A percentile compares a stretch with the other conserved stretches of the same genome.
These are phyloP conservation scores for Globisporangium ultimum DNA, from an alignment of 352 stramenopile genomes.

Conservation along the genomic window DNA sequence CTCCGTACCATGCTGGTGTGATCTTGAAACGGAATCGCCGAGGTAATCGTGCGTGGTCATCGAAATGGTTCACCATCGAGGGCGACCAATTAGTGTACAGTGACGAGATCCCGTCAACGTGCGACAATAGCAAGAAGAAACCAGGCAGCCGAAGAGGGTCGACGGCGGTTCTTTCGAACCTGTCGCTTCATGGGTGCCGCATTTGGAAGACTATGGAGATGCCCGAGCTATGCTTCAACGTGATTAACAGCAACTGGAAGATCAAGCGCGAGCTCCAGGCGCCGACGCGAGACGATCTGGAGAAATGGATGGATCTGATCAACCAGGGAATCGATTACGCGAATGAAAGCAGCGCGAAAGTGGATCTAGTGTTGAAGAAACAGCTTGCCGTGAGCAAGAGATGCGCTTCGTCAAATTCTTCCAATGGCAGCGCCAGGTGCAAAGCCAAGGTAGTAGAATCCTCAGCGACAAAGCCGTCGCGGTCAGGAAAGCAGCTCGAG, in stretches of 20 bases:
- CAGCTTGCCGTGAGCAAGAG: background rate
- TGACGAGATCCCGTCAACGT: slow-evolving; percentile 23
- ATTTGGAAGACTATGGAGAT: slow-evolving; percentile 89
- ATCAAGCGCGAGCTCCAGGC: slow-evolving; percentile 80
- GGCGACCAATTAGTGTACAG: slow-evolving; percentile 74
- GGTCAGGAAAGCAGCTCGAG: slow-evolving; percentile 13
- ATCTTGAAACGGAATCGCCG: slow-evolving; percentile 76
- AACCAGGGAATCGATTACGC: slow-evolving; percentile 77
- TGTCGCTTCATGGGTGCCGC: slow-evolving; percentile 63
- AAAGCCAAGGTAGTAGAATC: slow-evolving; percentile 27
- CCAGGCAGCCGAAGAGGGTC: slow-evolving; percentile 7
- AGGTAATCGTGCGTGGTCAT: slow-evolving; percentile 61
- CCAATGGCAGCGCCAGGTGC: background rate
- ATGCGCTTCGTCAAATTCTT: background rate
- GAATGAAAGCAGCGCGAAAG: slow-evolving; percentile 30
- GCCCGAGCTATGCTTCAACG: slow-evolving; percentile 74
- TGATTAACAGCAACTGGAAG: slow-evolving; percentile 77
- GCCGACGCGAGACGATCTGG: slow-evolving; percentile 51
- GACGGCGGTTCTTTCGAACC: slow-evolving; percentile 38
- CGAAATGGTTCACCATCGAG: slow-evolving; percentile 71
- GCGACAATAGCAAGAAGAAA: slow-evolving; percentile 18
- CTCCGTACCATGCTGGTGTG: slow-evolving; percentile 48
- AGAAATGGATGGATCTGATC: slow-evolving; percentile 68
- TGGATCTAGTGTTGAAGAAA: background rate
- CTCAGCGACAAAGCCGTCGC: background rate